These are phyloP conservation scores for Jatropha curcas DNA, from an alignment of 345 rosid species.

Conservation along the genomic window DNA sequence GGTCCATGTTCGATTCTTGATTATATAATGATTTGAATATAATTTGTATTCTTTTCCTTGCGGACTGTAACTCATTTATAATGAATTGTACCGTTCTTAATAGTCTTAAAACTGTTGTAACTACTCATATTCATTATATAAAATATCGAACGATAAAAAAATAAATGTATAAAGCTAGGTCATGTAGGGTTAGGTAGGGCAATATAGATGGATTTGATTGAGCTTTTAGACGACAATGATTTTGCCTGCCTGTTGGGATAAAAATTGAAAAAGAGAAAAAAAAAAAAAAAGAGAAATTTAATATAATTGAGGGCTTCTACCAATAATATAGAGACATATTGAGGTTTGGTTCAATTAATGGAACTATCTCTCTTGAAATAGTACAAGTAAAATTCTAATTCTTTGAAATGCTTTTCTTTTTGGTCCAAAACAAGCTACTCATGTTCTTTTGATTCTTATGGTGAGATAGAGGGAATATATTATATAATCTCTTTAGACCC, in stretches of 20 bases:
- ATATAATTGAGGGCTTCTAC: slow-evolving; percentile 1
- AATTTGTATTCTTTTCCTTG: too few species aligned
- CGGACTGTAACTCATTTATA: too few species aligned
- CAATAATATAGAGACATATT: neutral
- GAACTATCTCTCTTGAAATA: neutral
- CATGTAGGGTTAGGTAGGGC: slow-evolving; percentile 16
- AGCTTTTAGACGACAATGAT: slow-evolving; percentile 44
- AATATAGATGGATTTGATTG: slow-evolving; percentile 22
- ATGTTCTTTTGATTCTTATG: too few species aligned
- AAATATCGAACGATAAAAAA: too few species aligned
- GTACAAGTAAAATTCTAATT: too few species aligned
- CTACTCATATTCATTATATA: too few species aligned
- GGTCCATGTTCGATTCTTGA: too few species aligned
- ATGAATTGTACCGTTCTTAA: too few species aligned
- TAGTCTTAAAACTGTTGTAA: too few species aligned
- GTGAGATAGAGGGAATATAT: slow-evolving; percentile 9
- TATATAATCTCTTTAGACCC: slow-evolving; percentile 31
- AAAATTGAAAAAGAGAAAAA: slow-evolving; percentile 7
- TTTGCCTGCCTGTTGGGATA: slow-evolving; percentile 22
- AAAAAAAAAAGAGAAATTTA: neutral
- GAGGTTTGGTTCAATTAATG: slow-evolving; percentile 35
- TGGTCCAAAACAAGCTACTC: slow-evolving; percentile 26
- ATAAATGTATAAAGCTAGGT: too few species aligned
- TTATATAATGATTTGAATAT: too few species aligned
- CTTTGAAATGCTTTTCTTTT: neutral